Conservation (phyloP, 2,329 filamentous ascomycete genomes). For the Ceratocystis lukuohia region DNA sequence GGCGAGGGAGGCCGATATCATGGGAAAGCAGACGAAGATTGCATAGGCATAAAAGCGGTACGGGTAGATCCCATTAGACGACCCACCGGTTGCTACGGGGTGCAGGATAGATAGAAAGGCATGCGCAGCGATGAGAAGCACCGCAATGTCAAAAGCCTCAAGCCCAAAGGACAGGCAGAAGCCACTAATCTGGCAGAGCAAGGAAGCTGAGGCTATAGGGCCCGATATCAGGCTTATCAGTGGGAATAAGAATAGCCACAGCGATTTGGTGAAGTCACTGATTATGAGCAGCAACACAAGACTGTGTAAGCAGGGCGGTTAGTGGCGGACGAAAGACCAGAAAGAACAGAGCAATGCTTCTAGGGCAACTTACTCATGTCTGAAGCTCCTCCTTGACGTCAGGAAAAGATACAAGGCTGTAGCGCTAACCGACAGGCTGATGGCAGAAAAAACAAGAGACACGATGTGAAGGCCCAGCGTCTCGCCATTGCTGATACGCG, state of each 20-base stretch:
- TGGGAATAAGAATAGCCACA: slow-evolving; percentile 55
- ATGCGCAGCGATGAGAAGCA: slow-evolving; percentile 61
- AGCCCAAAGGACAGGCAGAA: slow-evolving; percentile 55
- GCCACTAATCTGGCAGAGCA: slow-evolving; percentile 54
- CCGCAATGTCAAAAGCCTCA: slow-evolving; percentile 56
- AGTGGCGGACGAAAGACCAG: background rate
- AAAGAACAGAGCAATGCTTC: background rate
- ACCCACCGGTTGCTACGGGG: slow-evolving; percentile 33
- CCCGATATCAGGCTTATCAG: slow-evolving; percentile 42
- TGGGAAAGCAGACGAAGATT: slow-evolving; percentile 43
- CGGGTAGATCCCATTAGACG: slow-evolving; percentile 52
- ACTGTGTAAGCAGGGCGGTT: slow-evolving; percentile 28
- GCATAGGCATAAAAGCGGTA: slow-evolving; percentile 48
- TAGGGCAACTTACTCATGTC: slow-evolving; percentile 47
- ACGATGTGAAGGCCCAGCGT: slow-evolving; percentile 23
- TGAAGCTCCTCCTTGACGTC: slow-evolving; percentile 59
- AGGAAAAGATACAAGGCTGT: slow-evolving; percentile 58
- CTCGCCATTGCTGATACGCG: background rate
- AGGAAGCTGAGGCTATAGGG: slow-evolving; percentile 35
- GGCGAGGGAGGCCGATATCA: slow-evolving; percentile 46
- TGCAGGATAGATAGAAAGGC: slow-evolving; percentile 59
- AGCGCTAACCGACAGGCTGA: slow-evolving; percentile 44
- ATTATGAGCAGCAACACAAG: slow-evolving; percentile 62
- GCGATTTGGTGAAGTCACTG: slow-evolving; percentile 56
- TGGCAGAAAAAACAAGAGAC: slow-evolving; percentile 31